phyloP scores from a whole-genome alignment of 495 filamentous ascomycete species.

The Daldinia decipiens region DNA sequence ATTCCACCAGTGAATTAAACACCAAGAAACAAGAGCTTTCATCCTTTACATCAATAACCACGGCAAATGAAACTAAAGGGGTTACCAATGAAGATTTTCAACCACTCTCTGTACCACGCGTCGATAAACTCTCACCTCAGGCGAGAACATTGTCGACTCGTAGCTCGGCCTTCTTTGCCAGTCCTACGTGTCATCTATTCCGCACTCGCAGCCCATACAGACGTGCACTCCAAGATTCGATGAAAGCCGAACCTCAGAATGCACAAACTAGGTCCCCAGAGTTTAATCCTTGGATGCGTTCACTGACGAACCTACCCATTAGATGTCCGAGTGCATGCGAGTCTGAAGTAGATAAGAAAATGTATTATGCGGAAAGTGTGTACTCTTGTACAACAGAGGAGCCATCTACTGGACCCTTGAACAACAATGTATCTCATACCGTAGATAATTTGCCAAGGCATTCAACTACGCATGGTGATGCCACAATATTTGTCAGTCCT shows the following conservation, averaged over 20 bases:
- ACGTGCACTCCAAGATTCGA: constrained; percentile 58
- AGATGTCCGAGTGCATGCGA: constrained; percentile 45
- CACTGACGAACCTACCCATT: constrained; percentile 45
- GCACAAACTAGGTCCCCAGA: constrained; percentile 45
- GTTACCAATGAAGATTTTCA: constrained; percentile 3
- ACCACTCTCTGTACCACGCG: not conserved
- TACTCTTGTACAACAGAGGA: constrained; percentile 53
- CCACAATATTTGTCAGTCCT: constrained; percentile 45
- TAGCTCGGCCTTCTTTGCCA: constrained; percentile 55
- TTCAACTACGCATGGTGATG: constrained; percentile 37
- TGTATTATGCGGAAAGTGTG: constrained; percentile 55
- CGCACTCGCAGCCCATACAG: constrained; percentile 66
- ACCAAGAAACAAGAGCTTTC: constrained; percentile 3
- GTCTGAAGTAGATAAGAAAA: constrained; percentile 48
- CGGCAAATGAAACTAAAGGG: not conserved
- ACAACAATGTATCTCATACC: constrained; percentile 13
- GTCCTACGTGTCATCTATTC: constrained; percentile 58
- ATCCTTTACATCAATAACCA: constrained; percentile 8
- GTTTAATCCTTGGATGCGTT: constrained; percentile 63
- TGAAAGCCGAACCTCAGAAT: constrained; percentile 46
- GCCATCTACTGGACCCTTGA: not conserved
- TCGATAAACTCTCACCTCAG: constrained; percentile 20
- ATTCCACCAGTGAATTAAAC: not conserved
- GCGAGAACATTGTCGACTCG: constrained; percentile 37
- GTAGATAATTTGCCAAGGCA: constrained; percentile 22